Percentiles rank a stretch among this genome's conserved stretches.
phyloP scores from a whole-genome alignment of 2,329 filamentous ascomycete species.

The Cladophialophora chaetospira region DNA sequence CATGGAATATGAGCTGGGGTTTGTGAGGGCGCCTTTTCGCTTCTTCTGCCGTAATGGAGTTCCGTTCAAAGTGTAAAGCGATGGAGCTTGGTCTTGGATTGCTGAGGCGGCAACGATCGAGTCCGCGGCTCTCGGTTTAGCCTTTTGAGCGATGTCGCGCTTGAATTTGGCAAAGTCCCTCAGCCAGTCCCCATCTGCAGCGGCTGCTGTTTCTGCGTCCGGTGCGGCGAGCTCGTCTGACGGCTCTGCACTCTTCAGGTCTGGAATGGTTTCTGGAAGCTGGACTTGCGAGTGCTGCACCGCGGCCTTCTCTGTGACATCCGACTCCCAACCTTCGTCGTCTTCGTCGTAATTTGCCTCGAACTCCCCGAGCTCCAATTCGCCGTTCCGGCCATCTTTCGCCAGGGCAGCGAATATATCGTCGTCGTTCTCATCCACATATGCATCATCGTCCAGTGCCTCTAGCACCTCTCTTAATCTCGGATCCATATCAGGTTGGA shows the following conservation, averaged over 20 bases:
- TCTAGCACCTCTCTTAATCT: constrained; percentile 86
- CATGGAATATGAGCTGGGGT: constrained; percentile 87
- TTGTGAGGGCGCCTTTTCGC: constrained; percentile 89
- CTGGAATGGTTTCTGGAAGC: constrained; percentile 9
- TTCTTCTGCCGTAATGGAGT: constrained; percentile 73
- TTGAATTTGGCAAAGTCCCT: constrained; percentile 94
- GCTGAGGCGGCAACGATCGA: constrained; percentile 45
- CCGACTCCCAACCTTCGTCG: constrained; percentile 92
- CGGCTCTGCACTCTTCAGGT: background rate
- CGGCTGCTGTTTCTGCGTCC: constrained; percentile 36
- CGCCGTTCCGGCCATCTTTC: constrained; percentile 61
- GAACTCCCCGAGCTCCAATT: constrained; percentile 79
- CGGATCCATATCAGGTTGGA: constrained; percentile 98
- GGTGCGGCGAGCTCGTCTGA: constrained; percentile 2
- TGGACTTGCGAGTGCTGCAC: constrained; percentile 35
- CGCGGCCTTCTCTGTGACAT: constrained; percentile 75
- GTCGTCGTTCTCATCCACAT: constrained; percentile 78
- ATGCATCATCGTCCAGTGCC: constrained; percentile 92
- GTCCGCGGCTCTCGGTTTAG: constrained; percentile 40
- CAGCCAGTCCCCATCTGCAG: constrained; percentile 81
- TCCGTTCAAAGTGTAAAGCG: constrained; percentile 64
- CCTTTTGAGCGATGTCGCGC: constrained; percentile 62
- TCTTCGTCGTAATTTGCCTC: constrained; percentile 63
- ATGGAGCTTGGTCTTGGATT: constrained; percentile 44
- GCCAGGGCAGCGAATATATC: constrained; percentile 78